phyloP scores from a whole-genome alignment of 495 filamentous ascomycete species.

The Penicillium bialowiezense region DNA sequence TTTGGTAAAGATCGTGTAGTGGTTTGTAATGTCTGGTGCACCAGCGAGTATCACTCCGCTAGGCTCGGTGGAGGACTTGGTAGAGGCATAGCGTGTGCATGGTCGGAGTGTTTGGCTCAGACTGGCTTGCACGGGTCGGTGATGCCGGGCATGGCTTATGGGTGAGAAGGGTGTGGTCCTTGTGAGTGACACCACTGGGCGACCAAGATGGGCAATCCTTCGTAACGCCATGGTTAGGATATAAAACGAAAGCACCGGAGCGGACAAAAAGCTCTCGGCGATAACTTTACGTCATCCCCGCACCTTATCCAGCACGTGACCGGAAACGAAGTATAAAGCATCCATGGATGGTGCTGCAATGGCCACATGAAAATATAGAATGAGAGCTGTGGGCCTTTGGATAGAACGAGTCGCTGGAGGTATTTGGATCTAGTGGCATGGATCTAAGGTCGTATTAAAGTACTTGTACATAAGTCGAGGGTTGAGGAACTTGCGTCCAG shows the following conservation, averaged over 20 bases:
- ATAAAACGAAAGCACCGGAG: neutral
- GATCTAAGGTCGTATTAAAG: too few species aligned
- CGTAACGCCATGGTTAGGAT: conserved; percentile 13
- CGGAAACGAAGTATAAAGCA: neutral
- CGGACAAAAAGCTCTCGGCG: conserved; percentile 4
- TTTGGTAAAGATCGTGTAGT: conserved; percentile 86
- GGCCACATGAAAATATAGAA: too few species aligned
- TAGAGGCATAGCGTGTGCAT: conserved; percentile 17
- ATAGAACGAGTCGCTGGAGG: too few species aligned
- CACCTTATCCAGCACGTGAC: conserved; percentile 16
- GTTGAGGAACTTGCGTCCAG: too few species aligned
- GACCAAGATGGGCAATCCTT: conserved; percentile 8
- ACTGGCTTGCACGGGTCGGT: conserved; percentile 1
- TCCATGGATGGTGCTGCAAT: too few species aligned
- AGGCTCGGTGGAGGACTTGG: conserved; percentile 12
- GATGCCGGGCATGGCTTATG: conserved; percentile 7
- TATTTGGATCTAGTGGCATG: too few species aligned
- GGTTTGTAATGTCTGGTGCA: conserved; percentile 47
- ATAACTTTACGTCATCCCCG: conserved; percentile 22
- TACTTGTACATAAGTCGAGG: too few species aligned
- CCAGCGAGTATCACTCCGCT: conserved; percentile 11
- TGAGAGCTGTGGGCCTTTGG: too few species aligned
- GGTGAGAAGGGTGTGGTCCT: neutral
- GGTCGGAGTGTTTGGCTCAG: neutral
- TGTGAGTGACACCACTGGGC: neutral